Base-by-base conservation (phyloP, 768 basidiomycete species). In the Hortiboletus flavorubellus region DNA sequence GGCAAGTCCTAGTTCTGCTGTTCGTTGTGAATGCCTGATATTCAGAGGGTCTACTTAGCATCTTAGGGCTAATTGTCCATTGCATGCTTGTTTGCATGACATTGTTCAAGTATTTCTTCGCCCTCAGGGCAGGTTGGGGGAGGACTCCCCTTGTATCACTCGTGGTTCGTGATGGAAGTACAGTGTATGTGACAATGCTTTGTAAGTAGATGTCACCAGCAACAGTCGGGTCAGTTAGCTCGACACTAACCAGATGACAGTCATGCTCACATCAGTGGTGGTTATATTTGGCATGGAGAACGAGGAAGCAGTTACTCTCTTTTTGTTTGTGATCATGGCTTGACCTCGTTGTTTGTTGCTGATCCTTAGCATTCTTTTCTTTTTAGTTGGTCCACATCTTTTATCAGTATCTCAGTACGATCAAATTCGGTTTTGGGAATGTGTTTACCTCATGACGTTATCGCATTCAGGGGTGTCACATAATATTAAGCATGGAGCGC, bases 131-230 rank as follows among this genome's bases (percentile, higher is more conserved):
- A 11, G 64, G 61, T 8, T 53, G 55, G 55, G 57, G 57, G 5
- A 64, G 54, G 21, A 53, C 59, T 1, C 65, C 65, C 5, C 60
- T 66, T 9, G 48, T 64, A 26, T 62, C 54, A 8, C 59, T 67
- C 18, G 39, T 66, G 21, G 41, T 65, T 45, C 63, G 59, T 33
- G 59, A 65, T 33, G 39, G 54, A 29, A 53, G 54, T 35, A 54
- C n/a, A 33, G 54, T 55, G 8, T 66, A 59, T 47, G 52, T 30
- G 33, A 33, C 49, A 1, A 46, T 23, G 0, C 1, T 45, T 37
- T 26, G 65, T 66, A 51, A 62, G 64, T 49, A 15, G 40, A 21
- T 12, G 0, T 39, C 34, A 18, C 23, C 5, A 29, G 8, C 40
- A 5, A 34, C 5, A 21, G 8, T 18, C 10, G 7, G 18, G 33